phyloP scores from a whole-genome alignment of 345 rosid species.

The Eucalyptus regnans region DNA sequence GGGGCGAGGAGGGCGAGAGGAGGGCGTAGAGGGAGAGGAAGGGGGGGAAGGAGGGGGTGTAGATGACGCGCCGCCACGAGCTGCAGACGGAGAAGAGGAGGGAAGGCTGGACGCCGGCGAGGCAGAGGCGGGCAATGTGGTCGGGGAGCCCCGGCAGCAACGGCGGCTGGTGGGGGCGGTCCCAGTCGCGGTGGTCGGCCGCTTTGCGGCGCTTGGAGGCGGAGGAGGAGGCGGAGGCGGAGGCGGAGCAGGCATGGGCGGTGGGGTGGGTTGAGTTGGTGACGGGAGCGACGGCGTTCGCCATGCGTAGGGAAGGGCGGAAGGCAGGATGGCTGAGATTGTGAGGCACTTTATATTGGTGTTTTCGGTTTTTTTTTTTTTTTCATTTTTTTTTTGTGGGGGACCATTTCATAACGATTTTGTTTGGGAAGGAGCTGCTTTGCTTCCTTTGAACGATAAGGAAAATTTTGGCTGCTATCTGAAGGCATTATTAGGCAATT shows the following conservation, averaged over 20 bases:
- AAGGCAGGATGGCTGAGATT: background rate
- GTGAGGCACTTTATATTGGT: background rate
- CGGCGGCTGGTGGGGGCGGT: background rate
- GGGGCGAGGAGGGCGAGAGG: constrained; percentile 5
- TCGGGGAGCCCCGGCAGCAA: constrained; percentile 43
- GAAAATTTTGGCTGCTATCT: background rate
- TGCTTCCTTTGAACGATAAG: background rate
- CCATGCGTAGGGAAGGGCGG: background rate
- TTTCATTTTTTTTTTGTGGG: background rate
- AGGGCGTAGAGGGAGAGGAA: constrained; percentile 32
- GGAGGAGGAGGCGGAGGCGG: background rate
- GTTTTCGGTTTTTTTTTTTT: background rate
- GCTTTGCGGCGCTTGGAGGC: constrained; percentile 12
- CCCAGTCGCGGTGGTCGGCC: background rate
- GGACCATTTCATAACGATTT: background rate
- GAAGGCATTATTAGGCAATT: background rate
- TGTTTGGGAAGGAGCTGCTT: background rate
- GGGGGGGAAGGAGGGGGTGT: constrained; percentile 36
- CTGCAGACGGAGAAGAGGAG: constrained; percentile 30
- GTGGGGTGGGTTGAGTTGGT: background rate
- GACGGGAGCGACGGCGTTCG: background rate
- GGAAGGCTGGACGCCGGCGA: constrained; percentile 20
- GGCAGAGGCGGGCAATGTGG: constrained; percentile 30
- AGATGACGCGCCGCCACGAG: constrained; percentile 46
- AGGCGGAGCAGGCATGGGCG: background rate